phyloP scores from a whole-genome alignment of 2,329 filamentous ascomycete species.

The Neonectria magnoliae region DNA sequence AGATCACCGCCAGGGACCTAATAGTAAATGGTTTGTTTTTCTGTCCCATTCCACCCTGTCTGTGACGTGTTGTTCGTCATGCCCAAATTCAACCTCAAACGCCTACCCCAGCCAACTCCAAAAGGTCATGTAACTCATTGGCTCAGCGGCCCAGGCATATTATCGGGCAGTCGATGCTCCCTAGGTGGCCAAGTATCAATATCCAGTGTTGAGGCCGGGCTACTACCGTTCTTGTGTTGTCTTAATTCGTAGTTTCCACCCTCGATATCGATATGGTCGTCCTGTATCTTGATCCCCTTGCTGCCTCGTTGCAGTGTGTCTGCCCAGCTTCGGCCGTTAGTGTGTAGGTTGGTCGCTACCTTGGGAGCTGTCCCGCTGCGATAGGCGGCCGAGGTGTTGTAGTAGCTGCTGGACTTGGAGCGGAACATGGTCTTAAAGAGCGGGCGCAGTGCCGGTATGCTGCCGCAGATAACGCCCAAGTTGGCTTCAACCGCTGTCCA shows the following conservation, averaged over 20 bases:
- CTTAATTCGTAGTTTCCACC: slow-evolving; percentile 18
- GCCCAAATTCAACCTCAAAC: slow-evolving; percentile 6
- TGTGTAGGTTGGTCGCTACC: slow-evolving; percentile 31
- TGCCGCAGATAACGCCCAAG: slow-evolving; percentile 54
- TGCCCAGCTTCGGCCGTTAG: slow-evolving; percentile 30
- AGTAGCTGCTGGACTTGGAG: slow-evolving; percentile 39
- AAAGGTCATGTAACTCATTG: neutral
- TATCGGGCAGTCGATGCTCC: slow-evolving; percentile 25
- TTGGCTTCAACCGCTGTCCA: slow-evolving; percentile 56
- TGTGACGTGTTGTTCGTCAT: neutral
- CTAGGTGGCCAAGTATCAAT: slow-evolving; percentile 36
- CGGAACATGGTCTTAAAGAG: slow-evolving; percentile 40
- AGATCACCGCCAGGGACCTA: neutral
- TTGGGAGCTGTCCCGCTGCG: slow-evolving; percentile 31
- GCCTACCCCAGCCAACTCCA: slow-evolving; percentile 1
- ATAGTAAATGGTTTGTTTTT: neutral
- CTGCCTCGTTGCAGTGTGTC: slow-evolving; percentile 34
- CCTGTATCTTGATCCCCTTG: slow-evolving; percentile 37
- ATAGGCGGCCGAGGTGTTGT: slow-evolving; percentile 34
- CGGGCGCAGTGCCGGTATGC: slow-evolving; percentile 48
- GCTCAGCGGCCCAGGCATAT: slow-evolving; percentile 13
- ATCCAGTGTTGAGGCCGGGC: slow-evolving; percentile 34
- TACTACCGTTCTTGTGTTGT: slow-evolving; percentile 32
- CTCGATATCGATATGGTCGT: slow-evolving; percentile 40
- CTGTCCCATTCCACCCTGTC: neutral